Conservation (phyloP, 441 rosid species). For the Iberis amara region DNA sequence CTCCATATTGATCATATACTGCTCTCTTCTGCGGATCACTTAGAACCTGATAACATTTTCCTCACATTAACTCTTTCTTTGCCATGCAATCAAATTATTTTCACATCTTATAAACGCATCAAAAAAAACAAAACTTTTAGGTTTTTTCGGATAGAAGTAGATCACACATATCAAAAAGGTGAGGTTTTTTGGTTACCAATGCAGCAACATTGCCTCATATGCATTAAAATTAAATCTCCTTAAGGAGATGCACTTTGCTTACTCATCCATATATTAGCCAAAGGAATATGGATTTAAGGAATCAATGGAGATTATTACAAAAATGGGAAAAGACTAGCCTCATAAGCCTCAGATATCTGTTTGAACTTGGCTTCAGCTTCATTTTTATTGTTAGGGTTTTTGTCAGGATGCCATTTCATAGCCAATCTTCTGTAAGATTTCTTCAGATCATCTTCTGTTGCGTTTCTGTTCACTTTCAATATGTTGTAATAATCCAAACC, state of each 20-base stretch:
- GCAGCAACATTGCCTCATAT: slow-evolving; percentile 4
- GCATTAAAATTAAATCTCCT: background rate
- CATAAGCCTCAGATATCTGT: slow-evolving; percentile 93
- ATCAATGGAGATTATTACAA: background rate
- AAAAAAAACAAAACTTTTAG: background rate
- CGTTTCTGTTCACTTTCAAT: slow-evolving; percentile 65
- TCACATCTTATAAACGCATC: background rate
- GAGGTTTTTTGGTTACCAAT: slow-evolving; percentile 10
- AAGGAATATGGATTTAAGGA: slow-evolving; percentile 8
- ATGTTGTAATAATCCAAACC: slow-evolving; percentile 77
- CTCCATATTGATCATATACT: slow-evolving; percentile 77
- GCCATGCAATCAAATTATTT: background rate
- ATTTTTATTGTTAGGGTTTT: slow-evolving; percentile 69
- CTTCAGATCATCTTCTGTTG: slow-evolving; percentile 85
- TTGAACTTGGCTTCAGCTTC: slow-evolving; percentile 94
- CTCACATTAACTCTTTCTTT: background rate
- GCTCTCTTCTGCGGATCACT: slow-evolving; percentile 82
- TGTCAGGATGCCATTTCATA: slow-evolving; percentile 96
- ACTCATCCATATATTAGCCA: background rate
- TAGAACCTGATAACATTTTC: slow-evolving; percentile 47
- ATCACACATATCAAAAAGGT: background rate
- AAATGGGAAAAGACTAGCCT: slow-evolving; percentile 35
- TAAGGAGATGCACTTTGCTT: slow-evolving; percentile 14
- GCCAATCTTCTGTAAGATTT: slow-evolving; percentile 75
- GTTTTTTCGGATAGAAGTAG: background rate